Evolutionary conservation across 768 basidiomycete genomes (phyloP).

Genomic region (Lactarius sanguifluus): DNA sequence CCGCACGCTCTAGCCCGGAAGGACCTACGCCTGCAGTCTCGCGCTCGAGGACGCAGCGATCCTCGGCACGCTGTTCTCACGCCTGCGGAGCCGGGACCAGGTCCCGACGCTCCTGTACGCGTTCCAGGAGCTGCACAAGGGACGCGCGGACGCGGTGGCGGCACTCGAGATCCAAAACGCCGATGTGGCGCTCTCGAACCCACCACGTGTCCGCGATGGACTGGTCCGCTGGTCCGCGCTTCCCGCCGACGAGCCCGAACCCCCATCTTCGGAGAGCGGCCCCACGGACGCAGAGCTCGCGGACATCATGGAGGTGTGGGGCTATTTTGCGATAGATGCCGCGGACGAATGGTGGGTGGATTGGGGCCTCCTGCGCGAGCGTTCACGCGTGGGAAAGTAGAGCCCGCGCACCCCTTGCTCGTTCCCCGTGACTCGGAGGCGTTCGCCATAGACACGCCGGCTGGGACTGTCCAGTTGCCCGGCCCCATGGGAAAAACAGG

Average conservation of each 20-base stretch:
- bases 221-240: slow-evolving; percentile 18
- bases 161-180: slow-evolving; percentile 17
- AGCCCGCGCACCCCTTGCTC: not conserved
- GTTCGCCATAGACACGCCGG: not conserved
- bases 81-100: slow-evolving; percentile 30
- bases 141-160: slow-evolving; percentile 24
- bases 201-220: slow-evolving; percentile 14
- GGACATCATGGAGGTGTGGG: slow-evolving; percentile 25
- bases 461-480: not conserved
- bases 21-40: slow-evolving; percentile 35
- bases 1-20: slow-evolving; percentile 36
- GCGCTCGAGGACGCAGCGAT: slow-evolving; percentile 36
- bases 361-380: slow-evolving; percentile 27
- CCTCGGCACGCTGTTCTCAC: slow-evolving; percentile 35
- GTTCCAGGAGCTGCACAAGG: slow-evolving; percentile 33
- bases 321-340: slow-evolving; percentile 25
- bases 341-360: slow-evolving; percentile 30
- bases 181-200: slow-evolving; percentile 5
- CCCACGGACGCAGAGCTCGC: slow-evolving; percentile 22
- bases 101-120: slow-evolving; percentile 33
- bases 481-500: not conserved
- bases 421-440: slow-evolving; percentile 1
- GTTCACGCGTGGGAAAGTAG: slow-evolving; percentile 4
- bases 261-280: not conserved
- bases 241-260: slow-evolving; percentile 1